phyloP scores from a whole-genome alignment of 2,329 filamentous ascomycete genomes.

The Xylariaceae sp. region DNA sequence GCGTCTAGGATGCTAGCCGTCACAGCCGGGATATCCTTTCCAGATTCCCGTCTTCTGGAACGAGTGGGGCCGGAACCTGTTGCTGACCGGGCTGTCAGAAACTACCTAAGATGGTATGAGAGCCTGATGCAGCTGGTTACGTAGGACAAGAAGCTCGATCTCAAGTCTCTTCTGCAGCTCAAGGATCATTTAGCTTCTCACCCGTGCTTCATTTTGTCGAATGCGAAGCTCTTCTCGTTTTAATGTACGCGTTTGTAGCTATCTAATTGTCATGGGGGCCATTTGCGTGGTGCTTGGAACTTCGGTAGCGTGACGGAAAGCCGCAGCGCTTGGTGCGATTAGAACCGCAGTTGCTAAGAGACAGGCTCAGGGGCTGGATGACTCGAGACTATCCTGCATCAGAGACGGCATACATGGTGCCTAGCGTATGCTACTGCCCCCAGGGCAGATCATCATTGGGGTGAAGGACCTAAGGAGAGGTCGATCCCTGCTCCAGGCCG shows the following conservation, averaged over 20 bases:
- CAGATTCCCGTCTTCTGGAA: constrained; percentile 34
- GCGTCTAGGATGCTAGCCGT: constrained; percentile 16
- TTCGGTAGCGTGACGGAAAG: constrained; percentile 38
- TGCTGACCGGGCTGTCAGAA: constrained; percentile 19
- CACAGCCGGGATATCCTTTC: constrained; percentile 31
- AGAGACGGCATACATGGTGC: constrained; percentile 21
- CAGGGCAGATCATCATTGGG: neutral
- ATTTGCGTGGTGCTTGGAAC: constrained; percentile 31
- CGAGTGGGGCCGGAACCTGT: constrained; percentile 33
- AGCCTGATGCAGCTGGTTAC: constrained; percentile 17
- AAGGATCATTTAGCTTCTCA: constrained; percentile 10
- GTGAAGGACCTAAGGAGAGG: neutral
- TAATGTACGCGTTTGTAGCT: constrained; percentile 38
- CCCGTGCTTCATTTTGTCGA: constrained; percentile 22
- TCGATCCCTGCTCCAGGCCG: neutral
- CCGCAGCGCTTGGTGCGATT: constrained; percentile 42
- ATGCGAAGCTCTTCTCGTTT: constrained; percentile 22
- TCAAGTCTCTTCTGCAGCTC: constrained; percentile 16
- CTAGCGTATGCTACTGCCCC: constrained; percentile 7
- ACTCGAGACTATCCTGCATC: constrained; percentile 43
- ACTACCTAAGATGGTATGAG: constrained; percentile 12
- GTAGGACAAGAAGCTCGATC: constrained; percentile 26
- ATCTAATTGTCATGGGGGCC: constrained; percentile 27
- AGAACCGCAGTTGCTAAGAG: constrained; percentile 37
- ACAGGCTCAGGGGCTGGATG: constrained; percentile 37